phyloP scores from a whole-genome alignment of 495 filamentous ascomycete species.

The Aspergillus mulundensis region DNA sequence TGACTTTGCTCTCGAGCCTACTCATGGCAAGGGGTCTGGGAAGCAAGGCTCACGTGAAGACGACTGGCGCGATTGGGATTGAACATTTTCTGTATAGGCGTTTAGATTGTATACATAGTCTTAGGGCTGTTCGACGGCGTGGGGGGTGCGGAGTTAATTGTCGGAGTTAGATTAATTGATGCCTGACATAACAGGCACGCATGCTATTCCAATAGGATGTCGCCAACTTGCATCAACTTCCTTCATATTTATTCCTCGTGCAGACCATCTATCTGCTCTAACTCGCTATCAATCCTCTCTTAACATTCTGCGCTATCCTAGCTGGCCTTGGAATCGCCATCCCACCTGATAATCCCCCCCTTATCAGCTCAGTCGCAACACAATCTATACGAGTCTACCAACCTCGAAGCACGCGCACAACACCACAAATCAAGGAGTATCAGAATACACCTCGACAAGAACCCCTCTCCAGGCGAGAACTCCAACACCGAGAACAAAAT shows the following conservation, averaged over 20 bases:
- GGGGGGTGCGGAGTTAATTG: neutral
- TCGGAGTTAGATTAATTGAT: neutral
- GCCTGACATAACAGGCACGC: constrained; percentile 14
- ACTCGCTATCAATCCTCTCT: neutral
- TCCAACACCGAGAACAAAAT: constrained; percentile 21
- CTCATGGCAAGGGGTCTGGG: neutral
- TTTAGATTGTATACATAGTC: neutral
- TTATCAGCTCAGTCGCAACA: neutral
- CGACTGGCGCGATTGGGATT: constrained; percentile 48
- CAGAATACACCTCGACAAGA: neutral
- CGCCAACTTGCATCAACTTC: neutral
- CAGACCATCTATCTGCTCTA: neutral
- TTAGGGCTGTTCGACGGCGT: neutral
- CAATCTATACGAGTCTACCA: neutral
- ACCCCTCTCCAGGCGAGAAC: neutral
- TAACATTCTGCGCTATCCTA: constrained; percentile 1
- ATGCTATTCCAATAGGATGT: neutral
- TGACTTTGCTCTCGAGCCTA: constrained; percentile 19
- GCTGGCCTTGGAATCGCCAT: neutral
- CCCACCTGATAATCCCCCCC: neutral
- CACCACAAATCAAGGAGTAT: neutral
- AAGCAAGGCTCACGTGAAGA: constrained; percentile 22
- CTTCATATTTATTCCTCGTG: neutral
- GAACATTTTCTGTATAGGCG: constrained; percentile 1
- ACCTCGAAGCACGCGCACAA: neutral